Evolutionary conservation across 257 asterid genomes (phyloP), one percentile per base, ranked within the genome.

Genomic region (Solanum chilense): DNA sequence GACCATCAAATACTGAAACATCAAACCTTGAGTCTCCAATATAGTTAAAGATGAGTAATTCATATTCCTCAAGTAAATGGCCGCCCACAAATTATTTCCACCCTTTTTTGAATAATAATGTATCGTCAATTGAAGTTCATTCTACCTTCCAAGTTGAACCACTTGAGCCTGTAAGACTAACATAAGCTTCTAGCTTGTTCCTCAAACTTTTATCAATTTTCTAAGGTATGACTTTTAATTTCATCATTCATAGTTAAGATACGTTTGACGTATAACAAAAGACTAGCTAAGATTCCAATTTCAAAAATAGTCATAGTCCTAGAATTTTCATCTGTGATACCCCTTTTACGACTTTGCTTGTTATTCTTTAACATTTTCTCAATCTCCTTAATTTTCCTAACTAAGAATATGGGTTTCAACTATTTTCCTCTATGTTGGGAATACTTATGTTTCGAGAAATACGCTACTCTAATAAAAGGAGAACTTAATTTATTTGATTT

Each of bases 11-110:
- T 87, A 92, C 82, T 41, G 39, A 41, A 56, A 91, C 89, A 69
- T 90, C 90, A 64, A 92, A 91, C 29, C 73, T 83, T 15, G 87
- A 89, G 31, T 44, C 70, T 41, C 90, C 91, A 29, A 8, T 82
- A 87, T 92, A 91, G 7, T 74, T 85, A 11, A 64, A 64, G 12
- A 64, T 13, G 3, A 64, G 14, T 5, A 64, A 23, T 7, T 62
- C 31, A 2, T n/a, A 10, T 23, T 23, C 15, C 74, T 88, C 56
- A 1, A 91, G 87, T 35, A 68, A 86, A 82, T 93, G 91, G 25
- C 88, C 89, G 27, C 81, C 83, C 5, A 90, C 90, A 56, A 93
- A 93, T 47, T 73, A 84, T 68, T 88, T 89, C 94, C 93, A 91
- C 7, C 92, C 94, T n/a, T 82, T 1, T 27, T 68, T 13, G 20